Conservation (phyloP, 176 grass and related monocot genomes). For the Themeda triandra region DNA sequence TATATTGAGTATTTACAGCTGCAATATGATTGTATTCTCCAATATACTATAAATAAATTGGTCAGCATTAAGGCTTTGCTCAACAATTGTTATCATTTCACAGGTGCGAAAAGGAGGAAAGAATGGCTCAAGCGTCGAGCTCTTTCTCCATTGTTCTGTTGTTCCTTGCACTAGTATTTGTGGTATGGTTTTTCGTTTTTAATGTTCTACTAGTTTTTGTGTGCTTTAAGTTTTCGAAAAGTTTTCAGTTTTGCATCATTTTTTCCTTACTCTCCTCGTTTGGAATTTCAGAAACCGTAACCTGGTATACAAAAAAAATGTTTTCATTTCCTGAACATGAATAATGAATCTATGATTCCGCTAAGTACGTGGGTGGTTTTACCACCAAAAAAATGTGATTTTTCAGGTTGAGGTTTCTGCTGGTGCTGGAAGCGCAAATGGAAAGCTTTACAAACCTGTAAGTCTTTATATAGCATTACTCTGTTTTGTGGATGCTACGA, state of each 20-base stretch:
- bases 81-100: background rate
- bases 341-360: background rate
- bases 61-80: background rate
- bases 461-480: background rate
- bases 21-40: background rate
- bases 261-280: background rate
- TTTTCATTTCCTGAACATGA: background rate
- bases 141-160: conserved; percentile 2
- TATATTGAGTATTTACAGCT: background rate
- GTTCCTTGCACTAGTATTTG: conserved; percentile 8
- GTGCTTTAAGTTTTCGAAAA: background rate
- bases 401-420: conserved; percentile 17
- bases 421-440: background rate
- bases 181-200: conserved; percentile 8
- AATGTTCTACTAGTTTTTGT: background rate
- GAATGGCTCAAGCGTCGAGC: background rate
- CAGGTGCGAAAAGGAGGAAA: background rate
- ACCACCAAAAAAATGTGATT: background rate
- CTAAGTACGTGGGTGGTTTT: background rate
- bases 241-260: background rate
- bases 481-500: background rate
- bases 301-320: background rate
- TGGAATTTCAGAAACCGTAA: background rate
- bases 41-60: background rate
- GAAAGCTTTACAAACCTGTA: background rate